These are phyloP conservation scores for Neopestalotiopsis rosae DNA, from an alignment of 2,329 filamentous ascomycete species.

Conservation along the genomic window DNA sequence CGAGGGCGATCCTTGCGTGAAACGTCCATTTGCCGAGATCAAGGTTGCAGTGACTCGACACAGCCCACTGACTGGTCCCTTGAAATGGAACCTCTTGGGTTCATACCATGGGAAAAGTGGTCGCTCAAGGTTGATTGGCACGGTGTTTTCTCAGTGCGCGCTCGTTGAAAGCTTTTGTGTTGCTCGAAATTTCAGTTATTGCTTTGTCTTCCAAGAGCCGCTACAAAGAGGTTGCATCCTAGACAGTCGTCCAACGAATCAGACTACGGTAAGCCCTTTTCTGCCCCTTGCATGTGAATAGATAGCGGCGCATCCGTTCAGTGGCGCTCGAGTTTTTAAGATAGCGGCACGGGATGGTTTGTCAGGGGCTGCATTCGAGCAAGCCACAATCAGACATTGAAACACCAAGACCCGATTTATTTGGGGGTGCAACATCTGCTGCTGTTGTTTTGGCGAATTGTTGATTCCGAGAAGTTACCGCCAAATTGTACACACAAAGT, in stretches of 20 bases:
- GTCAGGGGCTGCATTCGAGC: conserved; percentile 3
- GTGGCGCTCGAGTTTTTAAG: neutral
- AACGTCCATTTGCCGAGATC: conserved; percentile 3
- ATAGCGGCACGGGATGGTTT: conserved; percentile 11
- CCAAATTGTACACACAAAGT: neutral
- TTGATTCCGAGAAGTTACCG: neutral
- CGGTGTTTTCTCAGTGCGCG: neutral
- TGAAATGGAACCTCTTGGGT: neutral
- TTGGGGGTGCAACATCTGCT: neutral
- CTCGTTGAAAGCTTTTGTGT: neutral
- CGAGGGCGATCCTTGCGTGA: conserved; percentile 9
- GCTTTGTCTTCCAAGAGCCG: neutral
- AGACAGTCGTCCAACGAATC: neutral
- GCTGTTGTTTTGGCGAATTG: neutral
- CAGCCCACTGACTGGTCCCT: neutral
- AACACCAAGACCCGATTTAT: conserved; percentile 5
- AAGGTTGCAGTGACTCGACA: conserved; percentile 11
- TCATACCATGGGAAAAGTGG: no score
- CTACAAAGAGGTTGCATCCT: conserved; percentile 2
- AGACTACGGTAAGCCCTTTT: neutral
- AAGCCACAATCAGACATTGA: conserved; percentile 13
- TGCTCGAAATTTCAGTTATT: neutral
- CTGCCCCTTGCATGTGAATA: conserved; percentile 11
- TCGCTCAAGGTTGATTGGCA: neutral
- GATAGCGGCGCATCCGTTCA: neutral